Evolutionary conservation across 192 early-diverging fungal species (phyloP).

Genomic region (Haplosporangium gracile): DNA sequence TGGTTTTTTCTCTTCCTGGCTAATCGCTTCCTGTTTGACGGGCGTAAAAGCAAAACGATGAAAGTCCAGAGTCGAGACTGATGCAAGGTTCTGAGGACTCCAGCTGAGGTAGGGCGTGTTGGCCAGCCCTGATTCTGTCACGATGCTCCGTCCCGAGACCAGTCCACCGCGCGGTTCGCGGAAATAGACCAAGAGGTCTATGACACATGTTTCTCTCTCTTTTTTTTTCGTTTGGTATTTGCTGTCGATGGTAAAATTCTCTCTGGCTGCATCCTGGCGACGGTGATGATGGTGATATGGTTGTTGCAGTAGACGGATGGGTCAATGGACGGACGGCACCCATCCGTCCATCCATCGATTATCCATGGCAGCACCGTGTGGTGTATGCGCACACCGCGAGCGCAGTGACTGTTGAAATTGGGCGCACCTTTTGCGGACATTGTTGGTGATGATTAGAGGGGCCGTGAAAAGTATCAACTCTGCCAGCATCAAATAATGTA

Average conservation of each 20-base stretch:
- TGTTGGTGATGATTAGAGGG: slow-evolving; percentile 4
- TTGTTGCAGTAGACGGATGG: neutral
- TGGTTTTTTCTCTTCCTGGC: neutral
- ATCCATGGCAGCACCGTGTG: neutral
- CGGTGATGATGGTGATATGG: neutral
- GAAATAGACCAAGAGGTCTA: too few species aligned
- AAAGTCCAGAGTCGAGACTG: too few species aligned
- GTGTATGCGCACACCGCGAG: too few species aligned
- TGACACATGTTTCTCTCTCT: neutral
- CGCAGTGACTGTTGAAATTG: neutral
- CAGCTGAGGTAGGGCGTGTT: too few species aligned
- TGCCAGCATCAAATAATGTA: neutral
- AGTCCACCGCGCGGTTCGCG: too few species aligned
- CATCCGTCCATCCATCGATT: neutral
- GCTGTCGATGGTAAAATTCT: neutral
- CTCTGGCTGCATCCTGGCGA: neutral
- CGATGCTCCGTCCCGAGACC: too few species aligned
- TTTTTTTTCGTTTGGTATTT: neutral
- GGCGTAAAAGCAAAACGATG: too few species aligned
- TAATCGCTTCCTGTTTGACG: too few species aligned
- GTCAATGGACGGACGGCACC: neutral
- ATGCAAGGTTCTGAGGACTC: too few species aligned
- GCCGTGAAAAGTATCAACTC: neutral
- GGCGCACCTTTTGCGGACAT: slow-evolving; percentile 11
- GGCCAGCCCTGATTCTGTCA: too few species aligned